Percentiles rank a stretch among this genome's conserved stretches.
phyloP scores from a whole-genome alignment of 345 rosid species.

The Brassica napus region Da-Ae NC_063434.1:5068001-5068500 shows the following conservation, averaged over 20 bases:
- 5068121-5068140: neutral
- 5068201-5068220: conserved; percentile 17
- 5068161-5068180: conserved; percentile 22
- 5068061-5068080: neutral
- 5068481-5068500: conserved; percentile 26
- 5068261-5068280: conserved; percentile 18
- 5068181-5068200: conserved; percentile 7
- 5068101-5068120: neutral
- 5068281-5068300: neutral
- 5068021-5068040: neutral
- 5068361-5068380: neutral
- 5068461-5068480: conserved; percentile 29
- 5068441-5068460: conserved; percentile 41
- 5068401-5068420: conserved; percentile 47
- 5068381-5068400: neutral
- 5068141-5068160: conserved; percentile 11
- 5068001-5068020: neutral
- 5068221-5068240: neutral
- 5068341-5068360: neutral
- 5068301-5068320: neutral
- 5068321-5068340: neutral
- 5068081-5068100: neutral
- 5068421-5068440: conserved; percentile 44
- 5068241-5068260: conserved; percentile 23
- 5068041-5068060: neutral